Evolutionary conservation across 2,329 filamentous ascomycete genomes (phyloP), one percentile per base, ranked within the genome.

Genomic region (Aspergillus bombycis): DNA sequence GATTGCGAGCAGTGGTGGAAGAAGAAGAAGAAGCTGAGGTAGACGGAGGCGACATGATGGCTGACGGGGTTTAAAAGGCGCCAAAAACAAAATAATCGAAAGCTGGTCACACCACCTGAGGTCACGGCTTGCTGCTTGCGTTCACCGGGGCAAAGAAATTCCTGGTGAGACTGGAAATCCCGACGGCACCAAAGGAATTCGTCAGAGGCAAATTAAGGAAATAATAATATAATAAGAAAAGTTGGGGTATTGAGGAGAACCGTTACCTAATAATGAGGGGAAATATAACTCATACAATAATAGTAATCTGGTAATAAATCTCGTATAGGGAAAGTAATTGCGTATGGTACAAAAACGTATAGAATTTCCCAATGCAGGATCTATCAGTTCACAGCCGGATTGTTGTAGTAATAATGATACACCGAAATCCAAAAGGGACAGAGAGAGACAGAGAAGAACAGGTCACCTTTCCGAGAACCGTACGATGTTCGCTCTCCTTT

Each of bases 61-160:
- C 65, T 10, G 70, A 63, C n/a, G 67, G 56, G 59, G 64, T 52
- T 63, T 62, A 57, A 68, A 57, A 48, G 69, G 65, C 14, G 3
- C 4, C 5, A 6, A 26, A 46, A 67, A 65, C 41, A 60, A 45
- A 41, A 23, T 5, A 43, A 53, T 43, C 16, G 14, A 28, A 55
- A 64, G 62, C 63, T 62, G 67, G 71, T 71, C 67, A 67, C 67
- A 70, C 67, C 71, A 70, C 70, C 66, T 23, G 68, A 57, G 65
- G 68, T 62, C 62, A 57, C 36, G 23, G 45, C 70, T 70, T 68
- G 38, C 74, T 76, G 70, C 69, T 75, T 76, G 72, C 71, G 74
- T 74, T 76, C 74, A 76, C 74, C 74, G 74, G 68, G 57, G 38
- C 38, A 21, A 19, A 62, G 36, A 62, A 62, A 62, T 59, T 57